Base-by-base conservation (phyloP, 148 eudicot species). In the Pouteria glomerata region DNA sequence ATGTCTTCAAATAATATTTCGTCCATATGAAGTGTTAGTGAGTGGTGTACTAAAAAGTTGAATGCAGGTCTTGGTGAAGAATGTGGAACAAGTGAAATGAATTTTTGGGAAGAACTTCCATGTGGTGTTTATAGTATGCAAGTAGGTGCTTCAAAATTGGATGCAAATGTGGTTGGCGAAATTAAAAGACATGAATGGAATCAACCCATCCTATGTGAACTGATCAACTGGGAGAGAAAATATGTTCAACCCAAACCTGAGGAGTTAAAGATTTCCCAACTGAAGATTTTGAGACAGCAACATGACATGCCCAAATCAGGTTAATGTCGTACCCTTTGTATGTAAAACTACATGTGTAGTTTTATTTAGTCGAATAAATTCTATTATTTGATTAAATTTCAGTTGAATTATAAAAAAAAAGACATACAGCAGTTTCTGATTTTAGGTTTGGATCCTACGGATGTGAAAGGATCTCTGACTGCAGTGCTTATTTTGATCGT, bases 31-130 rank as follows among this genome's bases (percentile, higher is more conserved):
- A 13, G 21, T 67, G 39, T 45, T 30, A 35, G 18, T 57, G 58
- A 78, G 56, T 39, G 58, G 44, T 42, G 21, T 48, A 33, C 55
- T 73, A 66, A 31, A 18, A n/a, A 68, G 78, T 31, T 51, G 29
- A 52, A 57, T 62, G 56, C 78, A 90, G 92, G 82, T 72, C 23
- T 78, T 77, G 83, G 78, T 82, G 80, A 75, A 73, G 87, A 81
- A 76, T 34, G 68, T 30, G 73, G 81, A 79, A 80, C 56, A 64
- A 71, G 71, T 75, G 82, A 75, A 70, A 35, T 61, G 62, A 78
- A 78, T 77, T 88, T 81, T 77, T 96, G 99, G 97, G 96, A 92
- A 81, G 99, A 96, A 88, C 95, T 96, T 60, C 86, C 88, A 12
- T 96, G 99, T 83, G 99, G 96, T 61, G 78, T 96, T 33, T 92